Base-by-base conservation (phyloP, 805 yeast species). In the Saturnispora dispora region DNA sequence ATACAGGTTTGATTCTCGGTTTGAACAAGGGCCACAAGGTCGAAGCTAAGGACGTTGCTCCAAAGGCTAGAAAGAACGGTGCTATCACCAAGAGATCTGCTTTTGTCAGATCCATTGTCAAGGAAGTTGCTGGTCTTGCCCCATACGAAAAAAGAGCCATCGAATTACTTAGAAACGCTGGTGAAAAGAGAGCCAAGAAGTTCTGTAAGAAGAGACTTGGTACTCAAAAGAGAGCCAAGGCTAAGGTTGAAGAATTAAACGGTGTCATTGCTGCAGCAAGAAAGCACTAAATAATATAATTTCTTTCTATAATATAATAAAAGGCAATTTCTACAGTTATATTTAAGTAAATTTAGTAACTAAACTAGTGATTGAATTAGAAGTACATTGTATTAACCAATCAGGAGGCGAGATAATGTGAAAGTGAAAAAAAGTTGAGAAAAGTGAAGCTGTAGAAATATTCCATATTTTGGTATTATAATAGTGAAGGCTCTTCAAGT, bases 181-280 rank as follows among this genome's bases (percentile, higher is more conserved):
- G 96, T 84, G 99, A 93, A 81, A 93, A 93, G 95, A 93, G 98
- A 83, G 99, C 99, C 66, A 88, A 93, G 88, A 93, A 93, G 89
- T 89, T 93, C 73, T 97, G 98, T 65, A 93, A 93, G 93, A 93
- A 88, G 96, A 91, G 93, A 88, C 88, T 93, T 73, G 99, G 99
- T 80, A 88, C 99, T 69, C 95, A 91, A 85, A 84, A 83, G 82
- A 95, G 99, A 83, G 97, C 98, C 70, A 88, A 88, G 87, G 93
- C 88, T 75, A 93, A 93, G 90, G 95, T 93, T 74, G 99, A 93
- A 80, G 96, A 90, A 79, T 86, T 95, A 90, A 88, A 80, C 85
- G 76, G 79, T 74, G 81, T 91, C 82, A 91, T 91, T 76, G 86
- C 96, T 74, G 96, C 90, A 78, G 81, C 96, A 68, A 90, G 96